Evolutionary conservation across 345 rosid genomes (phyloP), one percentile per base, ranked within the genome.

Genomic region (Salix brachista): DNA sequence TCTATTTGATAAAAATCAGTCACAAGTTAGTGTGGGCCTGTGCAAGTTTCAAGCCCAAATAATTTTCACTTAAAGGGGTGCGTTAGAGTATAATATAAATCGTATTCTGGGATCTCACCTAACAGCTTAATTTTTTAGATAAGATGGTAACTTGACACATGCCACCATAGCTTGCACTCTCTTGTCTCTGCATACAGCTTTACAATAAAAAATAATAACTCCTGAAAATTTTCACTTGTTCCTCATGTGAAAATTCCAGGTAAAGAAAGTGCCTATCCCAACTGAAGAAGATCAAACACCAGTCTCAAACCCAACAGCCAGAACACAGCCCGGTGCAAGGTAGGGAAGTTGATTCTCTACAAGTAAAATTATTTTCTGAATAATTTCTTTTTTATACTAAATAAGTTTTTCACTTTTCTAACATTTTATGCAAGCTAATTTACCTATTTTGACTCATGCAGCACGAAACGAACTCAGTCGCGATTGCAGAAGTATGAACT

Each of bases 261-360:
- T 81, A 65, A 90, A 84, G 81, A 82, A 75, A 76, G 85, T 91
- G 54, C 90, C 91, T 0, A 56, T 87, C 64, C 78, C 86, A 71
- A 77, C 46, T 56, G 95, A 90, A 80, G 88, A 89, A 72, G 81
- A 76, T 67, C 88, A 71, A 74, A 84, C 79, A 21, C 84, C 86
- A 62, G 83, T 71, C 8, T 79, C 77, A 71, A 82, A 81, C 46
- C 67, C 83, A 2, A 28, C 30, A 3, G 69, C 8, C 46, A 78
- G 68, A 71, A 36, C 61, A 52, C 77, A 82, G 3, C 65, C 82
- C 60, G 2, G 23, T 54, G 28, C 64, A 44, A 80, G 84, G 87
- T 77, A 69, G 56, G 80, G 52, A 28, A 65, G 52, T 60, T 23
- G 36, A 64, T 66, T 62, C 70, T 34, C 73, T 5, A 19, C 26